These are phyloP conservation scores for Posidonia australis DNA, from an alignment of 106 monocot species.

Conservation along the genomic window DNA sequence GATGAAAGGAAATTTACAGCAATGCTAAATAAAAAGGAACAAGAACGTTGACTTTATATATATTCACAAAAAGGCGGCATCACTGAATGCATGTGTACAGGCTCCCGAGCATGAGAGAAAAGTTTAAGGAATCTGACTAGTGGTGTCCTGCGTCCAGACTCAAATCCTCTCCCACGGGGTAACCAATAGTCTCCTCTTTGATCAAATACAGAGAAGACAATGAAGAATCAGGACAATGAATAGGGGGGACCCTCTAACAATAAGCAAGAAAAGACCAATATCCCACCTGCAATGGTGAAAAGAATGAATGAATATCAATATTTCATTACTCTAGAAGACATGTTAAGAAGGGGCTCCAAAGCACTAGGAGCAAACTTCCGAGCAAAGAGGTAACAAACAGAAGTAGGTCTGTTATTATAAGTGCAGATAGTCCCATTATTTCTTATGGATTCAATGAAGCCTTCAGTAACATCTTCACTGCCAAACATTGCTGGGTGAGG, in stretches of 20 bases:
- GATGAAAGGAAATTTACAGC: no score
- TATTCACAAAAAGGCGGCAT: no score
- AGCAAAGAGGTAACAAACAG: conserved; percentile 21
- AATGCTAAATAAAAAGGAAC: no score
- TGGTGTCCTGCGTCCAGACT: no score
- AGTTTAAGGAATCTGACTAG: no score
- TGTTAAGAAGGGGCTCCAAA: conserved; percentile 20
- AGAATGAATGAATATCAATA: conserved; percentile 3
- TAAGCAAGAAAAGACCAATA: neutral
- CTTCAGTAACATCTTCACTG: conserved; percentile 5
- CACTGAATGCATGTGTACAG: no score
- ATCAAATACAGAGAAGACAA: conserved; percentile 2
- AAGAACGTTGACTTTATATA: no score
- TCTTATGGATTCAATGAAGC: conserved; percentile 16
- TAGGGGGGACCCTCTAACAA: neutral
- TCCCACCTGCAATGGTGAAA: neutral
- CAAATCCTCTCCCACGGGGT: no score
- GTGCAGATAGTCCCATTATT: conserved; percentile 22
- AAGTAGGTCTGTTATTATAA: conserved; percentile 15
- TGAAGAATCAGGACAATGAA: neutral
- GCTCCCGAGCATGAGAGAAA: no score
- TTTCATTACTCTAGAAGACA: conserved; percentile 11
- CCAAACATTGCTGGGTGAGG: conserved; percentile 22
- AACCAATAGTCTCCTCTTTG: neutral
- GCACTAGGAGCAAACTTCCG: conserved; percentile 23